phyloP scores from a whole-genome alignment of 768 basidiomycete genomes.

The Amanita thiersii region DNA sequence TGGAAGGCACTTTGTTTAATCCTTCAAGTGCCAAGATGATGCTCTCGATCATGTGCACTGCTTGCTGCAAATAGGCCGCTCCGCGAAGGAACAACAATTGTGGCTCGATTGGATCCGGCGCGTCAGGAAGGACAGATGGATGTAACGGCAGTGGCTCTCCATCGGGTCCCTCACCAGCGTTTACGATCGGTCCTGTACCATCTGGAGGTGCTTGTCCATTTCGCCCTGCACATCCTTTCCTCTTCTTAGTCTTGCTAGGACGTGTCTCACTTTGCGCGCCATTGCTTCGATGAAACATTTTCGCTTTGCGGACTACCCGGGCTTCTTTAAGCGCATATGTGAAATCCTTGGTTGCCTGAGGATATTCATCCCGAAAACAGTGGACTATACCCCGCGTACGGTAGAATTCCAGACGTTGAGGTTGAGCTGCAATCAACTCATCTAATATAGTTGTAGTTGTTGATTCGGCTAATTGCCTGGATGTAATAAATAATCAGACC shows the following conservation, averaged over 20 bases:
- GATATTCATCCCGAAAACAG: constrained; percentile 80
- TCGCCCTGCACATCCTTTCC: constrained; percentile 38
- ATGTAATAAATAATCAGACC: constrained; percentile 12
- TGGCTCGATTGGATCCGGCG: constrained; percentile 82
- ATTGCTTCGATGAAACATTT: constrained; percentile 41
- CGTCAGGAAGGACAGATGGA: constrained; percentile 65
- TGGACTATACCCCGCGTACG: constrained; percentile 88
- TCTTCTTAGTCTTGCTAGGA: constrained; percentile 34
- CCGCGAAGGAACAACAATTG: constrained; percentile 81
- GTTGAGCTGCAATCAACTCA: constrained; percentile 63
- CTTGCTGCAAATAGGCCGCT: constrained; percentile 76
- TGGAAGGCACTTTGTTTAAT: constrained; percentile 45
- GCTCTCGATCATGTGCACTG: constrained; percentile 64
- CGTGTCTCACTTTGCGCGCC: constrained; percentile 23
- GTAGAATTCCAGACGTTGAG: constrained; percentile 76
- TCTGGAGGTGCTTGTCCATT: constrained; percentile 64
- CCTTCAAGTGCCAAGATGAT: constrained; percentile 66
- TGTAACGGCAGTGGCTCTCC: constrained; percentile 50
- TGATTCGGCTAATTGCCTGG: constrained; percentile 78
- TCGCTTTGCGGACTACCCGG: constrained; percentile 60
- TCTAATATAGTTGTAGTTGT: constrained; percentile 75
- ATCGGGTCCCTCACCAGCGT: constrained; percentile 38
- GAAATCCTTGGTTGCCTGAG: constrained; percentile 69
- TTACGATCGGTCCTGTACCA: constrained; percentile 51
- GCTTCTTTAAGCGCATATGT: constrained; percentile 76